phyloP scores from a whole-genome alignment of 805 yeast species.

The Wickerhamiella kurtzmanii region DNA sequence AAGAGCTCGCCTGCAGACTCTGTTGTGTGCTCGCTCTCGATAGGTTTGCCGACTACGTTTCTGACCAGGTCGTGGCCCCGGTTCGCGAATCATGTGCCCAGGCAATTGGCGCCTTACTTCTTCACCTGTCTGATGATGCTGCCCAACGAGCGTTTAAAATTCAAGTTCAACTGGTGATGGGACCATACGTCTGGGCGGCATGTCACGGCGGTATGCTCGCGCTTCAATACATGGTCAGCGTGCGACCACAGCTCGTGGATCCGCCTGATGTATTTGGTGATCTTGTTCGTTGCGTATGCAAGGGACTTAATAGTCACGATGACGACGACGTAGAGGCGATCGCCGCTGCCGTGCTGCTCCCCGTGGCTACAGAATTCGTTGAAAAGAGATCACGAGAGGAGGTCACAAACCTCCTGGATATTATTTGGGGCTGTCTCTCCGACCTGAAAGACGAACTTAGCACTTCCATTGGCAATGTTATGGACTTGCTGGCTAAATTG shows the following conservation, averaged over 20 bases:
- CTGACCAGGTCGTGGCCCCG: slow-evolving; percentile 97
- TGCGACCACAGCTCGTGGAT: slow-evolving; percentile 65
- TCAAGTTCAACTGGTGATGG: slow-evolving; percentile 51
- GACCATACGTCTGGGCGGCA: slow-evolving; percentile 76
- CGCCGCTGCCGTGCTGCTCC: slow-evolving; percentile 83
- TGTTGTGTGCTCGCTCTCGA: slow-evolving; percentile 83
- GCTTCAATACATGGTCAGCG: slow-evolving; percentile 78
- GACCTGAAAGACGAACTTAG: slow-evolving; percentile 83
- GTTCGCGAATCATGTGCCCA: slow-evolving; percentile 96
- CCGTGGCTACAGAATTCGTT: slow-evolving; percentile 83
- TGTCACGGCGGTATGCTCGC: slow-evolving; percentile 97
- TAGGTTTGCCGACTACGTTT: slow-evolving; percentile 91
- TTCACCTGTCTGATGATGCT: slow-evolving; percentile 51
- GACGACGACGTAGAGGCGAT: slow-evolving; percentile 97
- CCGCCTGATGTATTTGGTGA: slow-evolving; percentile 45
- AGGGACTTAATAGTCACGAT: slow-evolving; percentile 56
- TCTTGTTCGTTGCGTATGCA: slow-evolving; percentile 72
- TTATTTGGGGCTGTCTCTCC: slow-evolving; percentile 83
- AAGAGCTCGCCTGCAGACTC: slow-evolving; percentile 75
- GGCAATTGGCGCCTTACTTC: slow-evolving; percentile 72
- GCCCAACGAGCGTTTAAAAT: slow-evolving; percentile 52
- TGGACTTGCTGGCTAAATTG: slow-evolving; percentile 81
- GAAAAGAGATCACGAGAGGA: slow-evolving; percentile 35
- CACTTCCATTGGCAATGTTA: slow-evolving; percentile 88
- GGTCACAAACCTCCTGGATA: slow-evolving; percentile 38